Percentiles rank a stretch among this genome's conserved stretches.
Conservation (phyloP, 2,329 filamentous ascomycete species). For the Byssoonygena ceratinophila region DNA sequence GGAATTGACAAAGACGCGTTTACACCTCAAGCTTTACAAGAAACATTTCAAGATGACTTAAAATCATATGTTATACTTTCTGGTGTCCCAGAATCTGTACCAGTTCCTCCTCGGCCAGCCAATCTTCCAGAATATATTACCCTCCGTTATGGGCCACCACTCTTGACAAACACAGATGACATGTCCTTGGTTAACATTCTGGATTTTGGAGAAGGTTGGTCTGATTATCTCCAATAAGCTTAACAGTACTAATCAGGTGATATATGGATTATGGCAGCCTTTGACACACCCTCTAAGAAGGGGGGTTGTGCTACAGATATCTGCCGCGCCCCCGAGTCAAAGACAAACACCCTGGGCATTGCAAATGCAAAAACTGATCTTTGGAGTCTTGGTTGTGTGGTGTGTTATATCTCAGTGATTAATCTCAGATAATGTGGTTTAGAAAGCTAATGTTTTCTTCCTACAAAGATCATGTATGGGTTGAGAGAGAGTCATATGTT, state of each 20-base stretch:
- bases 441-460: neutral
- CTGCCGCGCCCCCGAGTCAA: too few species aligned
- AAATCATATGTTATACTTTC: neutral
- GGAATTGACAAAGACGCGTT: neutral
- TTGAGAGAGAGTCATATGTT: neutral
- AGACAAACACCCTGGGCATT: neutral
- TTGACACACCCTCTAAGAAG: neutral
- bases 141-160: neutral
- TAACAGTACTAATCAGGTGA: neutral
- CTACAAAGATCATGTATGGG: conserved; percentile 5
- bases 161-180: conserved; percentile 7
- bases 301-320: neutral
- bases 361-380: conserved; percentile 5
- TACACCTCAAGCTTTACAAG: neutral
- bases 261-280: neutral
- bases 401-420: neutral
- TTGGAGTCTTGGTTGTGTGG: conserved; percentile 12
- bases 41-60: conserved; percentile 7
- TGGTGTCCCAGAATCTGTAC: neutral
- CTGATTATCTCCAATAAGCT: neutral
- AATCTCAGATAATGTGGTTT: too few species aligned
- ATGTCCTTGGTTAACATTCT: conserved; percentile 12
- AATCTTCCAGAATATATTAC: conserved; percentile 8
- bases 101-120: conserved; percentile 1
- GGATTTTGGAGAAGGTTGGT: conserved; percentile 15